Conservation (phyloP, 257 asterid species). For the Nicotiana attenuata region DNA sequence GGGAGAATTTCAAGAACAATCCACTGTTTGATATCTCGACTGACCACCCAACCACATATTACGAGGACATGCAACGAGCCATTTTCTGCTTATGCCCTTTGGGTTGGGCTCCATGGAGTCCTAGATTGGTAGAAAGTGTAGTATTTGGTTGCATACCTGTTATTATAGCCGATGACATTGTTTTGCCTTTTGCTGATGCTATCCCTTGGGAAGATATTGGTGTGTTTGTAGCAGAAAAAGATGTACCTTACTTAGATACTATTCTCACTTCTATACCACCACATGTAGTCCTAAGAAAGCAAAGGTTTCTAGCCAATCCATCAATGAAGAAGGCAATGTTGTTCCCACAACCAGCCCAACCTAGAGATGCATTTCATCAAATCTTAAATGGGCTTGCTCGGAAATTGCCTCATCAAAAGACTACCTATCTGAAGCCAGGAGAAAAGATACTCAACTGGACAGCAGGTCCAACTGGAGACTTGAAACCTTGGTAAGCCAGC, state of each 20-base stretch:
- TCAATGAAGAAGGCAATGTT: conserved; percentile 91
- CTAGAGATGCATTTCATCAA: conserved; percentile 66
- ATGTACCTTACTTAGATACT: conserved; percentile 67
- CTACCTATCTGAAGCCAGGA: conserved; percentile 42
- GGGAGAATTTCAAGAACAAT: conserved; percentile 91
- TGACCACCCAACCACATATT: conserved; percentile 79
- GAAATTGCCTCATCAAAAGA: conserved; percentile 53
- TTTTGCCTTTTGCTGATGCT: conserved; percentile 80
- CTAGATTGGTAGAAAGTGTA: conserved; percentile 79
- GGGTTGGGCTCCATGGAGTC: conserved; percentile 99
- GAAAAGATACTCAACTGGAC: conserved; percentile 72
- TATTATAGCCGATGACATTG: conserved; percentile 79
- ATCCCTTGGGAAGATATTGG: conserved; percentile 94
- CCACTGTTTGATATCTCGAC: conserved; percentile 79
- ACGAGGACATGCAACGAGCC: conserved; percentile 84
- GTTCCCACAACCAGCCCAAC: conserved; percentile 77
- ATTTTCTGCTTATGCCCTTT: conserved; percentile 78
- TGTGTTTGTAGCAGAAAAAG: conserved; percentile 69
- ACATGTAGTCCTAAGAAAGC: conserved; percentile 62
- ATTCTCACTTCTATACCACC: conserved; percentile 72
- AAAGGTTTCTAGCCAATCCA: conserved; percentile 74
- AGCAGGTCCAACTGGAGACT: conserved; percentile 68
- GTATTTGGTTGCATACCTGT: conserved; percentile 84
- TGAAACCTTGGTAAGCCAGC: conserved; percentile 52
- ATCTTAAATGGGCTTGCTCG: conserved; percentile 39